Base-by-base conservation (phyloP, 2,329 filamentous ascomycete species). In the Ceratocystis eucalypticola region DNA sequence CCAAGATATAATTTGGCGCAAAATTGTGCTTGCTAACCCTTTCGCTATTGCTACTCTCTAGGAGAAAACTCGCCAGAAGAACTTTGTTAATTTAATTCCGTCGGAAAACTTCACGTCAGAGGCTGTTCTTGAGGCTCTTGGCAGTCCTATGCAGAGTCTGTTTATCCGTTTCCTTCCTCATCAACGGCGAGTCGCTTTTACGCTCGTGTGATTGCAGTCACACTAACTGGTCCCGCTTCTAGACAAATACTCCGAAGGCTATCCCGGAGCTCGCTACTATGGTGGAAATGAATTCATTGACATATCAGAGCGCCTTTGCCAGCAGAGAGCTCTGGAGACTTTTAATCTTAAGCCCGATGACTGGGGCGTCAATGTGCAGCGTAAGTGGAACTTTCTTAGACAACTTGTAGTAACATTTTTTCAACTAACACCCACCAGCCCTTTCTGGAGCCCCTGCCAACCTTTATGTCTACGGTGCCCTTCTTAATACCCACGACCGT, bases 231-330 rank as follows among this genome's bases (percentile, higher is more conserved):
- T 25, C 28, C 12, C 28, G 55, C 12, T 37, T 69, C 69, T 73
- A 88, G 89, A 97, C 78, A 97, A 99, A 77, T 99, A 99, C 79
- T 97, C 94, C 0, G 94, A 99, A 77, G 94, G 94, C 64, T 99
- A 99, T 73, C 94, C 93, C 41, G 94, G 94, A 66, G 93, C 93
- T 69, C 84, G 93, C 74, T 97, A 97, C 79, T 97, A 97, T 74
- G 93, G 93, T 65, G 93, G 93, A 70, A 97, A 97, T 76, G 89
- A 96, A 77, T 91, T 92, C 76, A 97, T 97, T 73, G 93, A 97
- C 73, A 84, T 91, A 73, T 85, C 93, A 5, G 93, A 97, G 79
- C 81, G 88, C 61, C 80, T 96, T 61, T 97, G 93, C 77, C 94
- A 97, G 78, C 83, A 90, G 74, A 86, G 93, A 72, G 94, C 94